These are phyloP conservation scores for Camelina sativa DNA, from an alignment of 345 rosid species.

Conservation along the genomic window DNA sequence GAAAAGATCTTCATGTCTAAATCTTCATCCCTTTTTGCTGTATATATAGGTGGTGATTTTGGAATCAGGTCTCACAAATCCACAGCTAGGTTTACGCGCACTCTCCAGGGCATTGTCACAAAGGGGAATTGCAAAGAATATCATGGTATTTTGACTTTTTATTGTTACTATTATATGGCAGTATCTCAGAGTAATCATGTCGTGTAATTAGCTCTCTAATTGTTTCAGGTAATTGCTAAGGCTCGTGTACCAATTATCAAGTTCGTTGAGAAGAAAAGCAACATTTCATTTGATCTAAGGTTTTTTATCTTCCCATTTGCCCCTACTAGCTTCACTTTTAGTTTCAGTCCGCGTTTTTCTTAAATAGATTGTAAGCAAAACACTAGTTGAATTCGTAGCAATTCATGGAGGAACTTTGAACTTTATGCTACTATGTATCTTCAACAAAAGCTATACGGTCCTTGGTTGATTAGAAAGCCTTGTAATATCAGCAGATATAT, in stretches of 20 bases:
- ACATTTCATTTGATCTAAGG: conserved; percentile 87
- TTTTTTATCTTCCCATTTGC: conserved; percentile 22
- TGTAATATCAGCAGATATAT: conserved; percentile 5
- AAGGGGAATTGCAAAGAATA: conserved; percentile 78
- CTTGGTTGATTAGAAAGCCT: neutral
- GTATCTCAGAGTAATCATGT: conserved; percentile 5
- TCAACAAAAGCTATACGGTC: neutral
- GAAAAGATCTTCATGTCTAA: conserved; percentile 7
- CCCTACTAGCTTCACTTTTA: conserved; percentile 4
- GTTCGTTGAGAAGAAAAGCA: conserved; percentile 86
- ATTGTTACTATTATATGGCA: conserved; percentile 4
- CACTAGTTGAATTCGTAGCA: neutral
- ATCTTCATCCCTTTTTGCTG: conserved; percentile 11
- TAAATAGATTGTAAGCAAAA: neutral
- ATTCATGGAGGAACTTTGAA: neutral
- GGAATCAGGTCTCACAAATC: conserved; percentile 68
- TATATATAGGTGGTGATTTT: conserved; percentile 77
- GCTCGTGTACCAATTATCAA: conserved; percentile 97
- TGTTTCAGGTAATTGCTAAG: conserved; percentile 77
- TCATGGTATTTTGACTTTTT: conserved; percentile 55
- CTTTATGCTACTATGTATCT: neutral
- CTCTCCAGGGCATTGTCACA: conserved; percentile 84
- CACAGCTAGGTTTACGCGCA: conserved; percentile 79
- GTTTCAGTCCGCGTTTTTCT: neutral
- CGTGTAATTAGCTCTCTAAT: conserved; percentile 16